Conservation (phyloP, 2,329 filamentous ascomycete species). For the Xylaria multiplex region DNA sequence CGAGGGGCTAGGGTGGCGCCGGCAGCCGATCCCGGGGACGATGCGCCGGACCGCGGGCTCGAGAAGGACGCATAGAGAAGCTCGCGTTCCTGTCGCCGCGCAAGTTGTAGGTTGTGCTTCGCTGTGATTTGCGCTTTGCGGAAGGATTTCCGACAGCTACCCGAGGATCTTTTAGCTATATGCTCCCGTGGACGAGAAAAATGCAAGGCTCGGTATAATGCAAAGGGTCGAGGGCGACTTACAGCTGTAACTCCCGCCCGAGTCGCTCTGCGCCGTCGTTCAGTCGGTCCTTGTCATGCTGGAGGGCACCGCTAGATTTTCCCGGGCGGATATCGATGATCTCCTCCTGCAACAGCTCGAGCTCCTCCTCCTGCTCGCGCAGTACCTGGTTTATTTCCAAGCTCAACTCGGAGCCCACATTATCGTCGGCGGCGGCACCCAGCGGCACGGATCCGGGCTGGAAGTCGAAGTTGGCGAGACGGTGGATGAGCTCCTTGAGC, state of each 20-base stretch:
- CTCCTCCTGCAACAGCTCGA: slow-evolving; percentile 83
- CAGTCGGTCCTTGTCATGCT: slow-evolving; percentile 72
- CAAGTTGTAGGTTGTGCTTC: slow-evolving; percentile 76
- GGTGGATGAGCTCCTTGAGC: slow-evolving; percentile 67
- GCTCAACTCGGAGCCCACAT: slow-evolving; percentile 75
- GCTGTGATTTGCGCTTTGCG: slow-evolving; percentile 84
- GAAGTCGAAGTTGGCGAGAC: slow-evolving; percentile 67
- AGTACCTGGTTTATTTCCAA: slow-evolving; percentile 82
- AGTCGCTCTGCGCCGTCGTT: slow-evolving; percentile 73
- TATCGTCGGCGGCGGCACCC: slow-evolving; percentile 59
- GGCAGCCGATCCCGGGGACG: slow-evolving; percentile 46
- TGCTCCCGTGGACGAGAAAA: neutral
- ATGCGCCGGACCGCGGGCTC: slow-evolving; percentile 53
- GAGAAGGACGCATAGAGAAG: slow-evolving; percentile 75
- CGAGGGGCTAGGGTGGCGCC: slow-evolving; percentile 48
- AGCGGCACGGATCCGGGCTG: slow-evolving; percentile 67
- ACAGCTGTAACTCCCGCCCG: slow-evolving; percentile 77
- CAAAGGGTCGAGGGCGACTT: slow-evolving; percentile 39
- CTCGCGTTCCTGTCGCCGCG: slow-evolving; percentile 80
- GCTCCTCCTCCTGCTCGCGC: slow-evolving; percentile 82
- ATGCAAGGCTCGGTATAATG: neutral
- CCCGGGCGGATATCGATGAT: slow-evolving; percentile 72
- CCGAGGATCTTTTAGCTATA: slow-evolving; percentile 14
- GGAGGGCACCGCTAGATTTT: slow-evolving; percentile 62
- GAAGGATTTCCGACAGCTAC: slow-evolving; percentile 72